Base-by-base conservation (phyloP, 257 asterid genomes). In the Coffea eugenioides region DNA sequence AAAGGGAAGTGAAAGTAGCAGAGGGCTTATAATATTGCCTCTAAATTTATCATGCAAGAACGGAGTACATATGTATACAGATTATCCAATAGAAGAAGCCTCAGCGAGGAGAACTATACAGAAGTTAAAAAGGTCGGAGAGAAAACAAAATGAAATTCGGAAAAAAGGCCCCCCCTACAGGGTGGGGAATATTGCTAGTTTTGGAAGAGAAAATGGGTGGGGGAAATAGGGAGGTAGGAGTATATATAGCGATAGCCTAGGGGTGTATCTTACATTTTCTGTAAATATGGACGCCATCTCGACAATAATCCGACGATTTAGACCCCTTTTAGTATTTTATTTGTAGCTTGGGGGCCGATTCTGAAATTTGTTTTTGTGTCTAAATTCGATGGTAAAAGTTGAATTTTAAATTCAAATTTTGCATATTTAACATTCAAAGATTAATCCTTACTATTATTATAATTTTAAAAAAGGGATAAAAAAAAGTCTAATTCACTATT, bases 11-110 rank as follows among this genome's bases (percentile, higher is more conserved):
- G 64, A 18, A 14, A 36, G 72, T 7, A 25, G 10, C 18, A 76
- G 73, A 76, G 80, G 79, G 4, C 62, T 25, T 76, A 65, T 7
- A 64, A 76, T 46, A 65, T 31, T 1, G 73, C 80, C 73, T 48
- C 64, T 43, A 5, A 43, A 23, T 41, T 15, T 16, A 8, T 16
- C 11, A 41, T 7, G 16, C 25, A 25, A 20, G 45, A 64, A 57
- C 0, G 65, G 71, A 62, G 31, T 16, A 11, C 20, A 39, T 39
- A 39, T 15, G 3, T 23, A n/a, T 7, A n/a, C 0, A 36, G 23
- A 25, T 23, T 39, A 43, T 45, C 16, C 31, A n/a, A 76, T 46
- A 65, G 21, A 25, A 48, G 31, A 31, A 62, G 59, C 23, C 23
- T 45, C 13, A 76, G 20, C 0, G 51, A 46, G 23, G 23, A 48